Base-by-base conservation (phyloP, 306 rosid genomes). In the Gleditsia sinensis region DNA sequence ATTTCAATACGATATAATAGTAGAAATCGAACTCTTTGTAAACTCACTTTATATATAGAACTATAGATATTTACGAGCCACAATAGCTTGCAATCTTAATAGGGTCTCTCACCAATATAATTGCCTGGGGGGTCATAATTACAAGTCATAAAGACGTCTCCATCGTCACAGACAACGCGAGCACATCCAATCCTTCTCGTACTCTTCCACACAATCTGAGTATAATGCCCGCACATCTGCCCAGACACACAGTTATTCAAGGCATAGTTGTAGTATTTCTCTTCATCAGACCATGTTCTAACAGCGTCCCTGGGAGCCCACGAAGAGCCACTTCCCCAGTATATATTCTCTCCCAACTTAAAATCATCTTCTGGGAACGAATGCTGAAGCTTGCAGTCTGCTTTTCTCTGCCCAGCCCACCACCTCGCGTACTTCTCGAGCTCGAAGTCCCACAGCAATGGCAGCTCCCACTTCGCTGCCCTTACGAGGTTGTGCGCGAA, bases 181-280 rank as follows among this genome's bases (percentile, higher is more conserved):
- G 92, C 96, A 69, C 98, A 92, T 3, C 94, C 98, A 42, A 92
- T 61, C 30, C 91, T 88, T 19, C 79, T 76, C 0, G 96, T 92
- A 43, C 13, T 84, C 70, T 83, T 81, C 98, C 98, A 92, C 75
- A 92, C 98, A 0, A 92, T 86, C 46, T 92, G 98, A 32, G 98
- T 92, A 60, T 88, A 92, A 71, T 92, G 98, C 5, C 98, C 98
- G 46, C 98, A 92, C 91, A 92, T 88, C 24, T 90, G 90, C 2
- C 88, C 98, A 0, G 63, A 74, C 25, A 62, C 88, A 56, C 98
- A 92, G 0, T 76, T 27, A 14, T 90, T 92, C 0, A 86, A 87
- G 1, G 14, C 54, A n/a, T 92, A 92, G 0, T 86, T 79, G 33
- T 92, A 92, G 59, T 86, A 90, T 75, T 90, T 90, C 79, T 86